These are phyloP conservation scores for Calonectria ilicicola DNA, from an alignment of 2,329 filamentous ascomycete genomes.

Conservation along the genomic window DNA sequence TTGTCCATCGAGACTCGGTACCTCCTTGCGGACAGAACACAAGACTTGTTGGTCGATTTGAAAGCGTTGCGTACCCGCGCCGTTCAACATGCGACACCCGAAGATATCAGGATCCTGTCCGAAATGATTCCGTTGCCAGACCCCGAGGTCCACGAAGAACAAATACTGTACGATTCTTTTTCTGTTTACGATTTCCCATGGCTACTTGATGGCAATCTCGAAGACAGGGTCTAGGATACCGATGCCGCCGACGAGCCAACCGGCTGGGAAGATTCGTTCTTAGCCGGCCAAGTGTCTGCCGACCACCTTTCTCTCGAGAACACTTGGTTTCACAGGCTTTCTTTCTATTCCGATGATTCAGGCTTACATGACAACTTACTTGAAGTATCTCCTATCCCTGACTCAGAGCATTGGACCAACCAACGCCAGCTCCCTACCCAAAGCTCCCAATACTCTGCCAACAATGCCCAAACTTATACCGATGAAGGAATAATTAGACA, in stretches of 20 bases:
- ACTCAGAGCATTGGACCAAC: not conserved
- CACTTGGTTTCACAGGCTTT: not conserved
- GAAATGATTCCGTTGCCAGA: not conserved
- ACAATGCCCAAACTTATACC: not conserved
- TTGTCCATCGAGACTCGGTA: constrained; percentile 24
- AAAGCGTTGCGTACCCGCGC: constrained; percentile 16
- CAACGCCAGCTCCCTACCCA: not conserved
- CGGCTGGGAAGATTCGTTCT: not conserved
- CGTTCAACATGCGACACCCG: constrained; percentile 5
- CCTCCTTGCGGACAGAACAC: constrained; percentile 21
- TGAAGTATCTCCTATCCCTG: not conserved
- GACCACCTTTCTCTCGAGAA: not conserved
- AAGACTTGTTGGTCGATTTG: constrained; percentile 11
- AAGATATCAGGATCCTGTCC: constrained; percentile 10
- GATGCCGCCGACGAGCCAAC: not conserved
- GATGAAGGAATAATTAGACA: too few relatives aligned
- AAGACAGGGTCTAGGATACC: constrained; percentile 2
- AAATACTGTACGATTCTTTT: not conserved
- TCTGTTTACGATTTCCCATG: constrained; percentile 5
- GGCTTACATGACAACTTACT: not conserved
- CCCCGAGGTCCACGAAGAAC: not conserved
- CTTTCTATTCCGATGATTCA: not conserved
- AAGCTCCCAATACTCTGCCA: not conserved
- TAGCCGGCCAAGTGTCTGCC: too few relatives aligned
- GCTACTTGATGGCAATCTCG: not conserved